These are phyloP conservation scores for Coniochaeta ligniaria DNA, from an alignment of 2,329 filamentous ascomycete species.

Conservation along the genomic window DNA sequence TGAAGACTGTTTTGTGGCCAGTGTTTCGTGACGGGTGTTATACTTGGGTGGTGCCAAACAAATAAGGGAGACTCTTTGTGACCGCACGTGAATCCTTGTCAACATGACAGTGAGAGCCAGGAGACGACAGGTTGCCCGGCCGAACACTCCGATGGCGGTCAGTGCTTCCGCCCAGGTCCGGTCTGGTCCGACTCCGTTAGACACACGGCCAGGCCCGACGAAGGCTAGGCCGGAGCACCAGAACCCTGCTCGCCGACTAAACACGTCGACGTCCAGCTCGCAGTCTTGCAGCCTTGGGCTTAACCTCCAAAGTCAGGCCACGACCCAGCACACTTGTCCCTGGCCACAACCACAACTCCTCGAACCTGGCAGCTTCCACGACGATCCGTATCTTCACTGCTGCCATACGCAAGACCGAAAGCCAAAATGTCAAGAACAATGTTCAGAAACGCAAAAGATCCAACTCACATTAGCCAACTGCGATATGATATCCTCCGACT, in stretches of 20 bases:
- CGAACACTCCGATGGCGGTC: neutral
- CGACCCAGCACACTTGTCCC: neutral
- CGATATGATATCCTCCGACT: slow-evolving; percentile 82
- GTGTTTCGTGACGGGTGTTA: neutral
- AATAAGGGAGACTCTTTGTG: neutral
- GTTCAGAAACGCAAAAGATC: neutral
- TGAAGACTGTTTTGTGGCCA: no score
- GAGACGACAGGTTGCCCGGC: neutral
- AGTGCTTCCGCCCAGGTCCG: neutral
- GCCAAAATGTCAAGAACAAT: neutral
- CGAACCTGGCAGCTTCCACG: neutral
- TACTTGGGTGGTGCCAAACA: neutral
- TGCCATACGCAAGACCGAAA: neutral
- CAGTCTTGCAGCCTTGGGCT: neutral
- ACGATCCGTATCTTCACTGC: neutral
- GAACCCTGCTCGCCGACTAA: neutral
- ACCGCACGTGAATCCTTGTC: neutral
- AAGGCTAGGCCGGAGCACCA: neutral
- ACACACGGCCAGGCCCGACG: neutral
- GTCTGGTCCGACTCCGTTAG: no score
- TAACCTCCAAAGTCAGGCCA: neutral
- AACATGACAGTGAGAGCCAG: neutral
- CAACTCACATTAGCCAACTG: slow-evolving; percentile 69
- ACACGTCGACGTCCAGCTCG: neutral
- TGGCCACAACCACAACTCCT: neutral